Percentiles rank a stretch among this genome's conserved stretches.
Conservation (phyloP, 148 eudicot genomes). For the Silene conica region DNA sequence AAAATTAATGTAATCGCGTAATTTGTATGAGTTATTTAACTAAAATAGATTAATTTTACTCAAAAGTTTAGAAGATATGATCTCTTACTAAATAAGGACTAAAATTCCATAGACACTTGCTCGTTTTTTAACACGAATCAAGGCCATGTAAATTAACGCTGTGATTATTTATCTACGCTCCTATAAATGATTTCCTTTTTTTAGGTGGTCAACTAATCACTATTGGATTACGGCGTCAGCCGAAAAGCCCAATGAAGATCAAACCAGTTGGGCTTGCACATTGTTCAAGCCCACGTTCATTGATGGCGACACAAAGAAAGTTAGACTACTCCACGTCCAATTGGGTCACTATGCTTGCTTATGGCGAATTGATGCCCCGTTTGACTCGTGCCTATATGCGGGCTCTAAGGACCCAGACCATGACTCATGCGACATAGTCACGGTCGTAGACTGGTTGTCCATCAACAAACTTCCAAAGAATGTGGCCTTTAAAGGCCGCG, state of each 20-base stretch:
- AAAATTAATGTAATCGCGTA: too few species aligned
- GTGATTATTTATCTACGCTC: too few species aligned
- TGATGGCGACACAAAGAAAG: background rate
- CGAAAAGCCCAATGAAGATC: conserved; percentile 3
- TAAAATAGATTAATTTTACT: too few species aligned
- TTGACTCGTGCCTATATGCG: conserved; percentile 3
- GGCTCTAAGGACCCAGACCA: background rate
- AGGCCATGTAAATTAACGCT: too few species aligned
- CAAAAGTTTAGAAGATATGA: too few species aligned
- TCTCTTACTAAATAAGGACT: too few species aligned
- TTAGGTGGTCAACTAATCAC: conserved; percentile 14
- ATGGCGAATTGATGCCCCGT: background rate
- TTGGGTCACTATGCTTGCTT: background rate
- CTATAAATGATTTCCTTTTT: background rate
- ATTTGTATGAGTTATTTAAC: too few species aligned
- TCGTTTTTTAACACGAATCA: too few species aligned
- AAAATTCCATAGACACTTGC: too few species aligned
- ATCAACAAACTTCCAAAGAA: background rate
- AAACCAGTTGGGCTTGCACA: conserved; percentile 22
- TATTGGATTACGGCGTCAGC: conserved; percentile 25
- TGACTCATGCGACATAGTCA: background rate
- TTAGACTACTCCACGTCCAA: conserved; percentile 12
- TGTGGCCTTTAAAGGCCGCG: background rate
- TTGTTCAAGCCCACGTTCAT: conserved; percentile 11
- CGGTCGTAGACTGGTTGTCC: background rate